Evolutionary conservation across 352 stramenopile genomes (phyloP), one percentile per base, ranked within the genome.

Genomic region (Globisporangium heterothallicum): DNA sequence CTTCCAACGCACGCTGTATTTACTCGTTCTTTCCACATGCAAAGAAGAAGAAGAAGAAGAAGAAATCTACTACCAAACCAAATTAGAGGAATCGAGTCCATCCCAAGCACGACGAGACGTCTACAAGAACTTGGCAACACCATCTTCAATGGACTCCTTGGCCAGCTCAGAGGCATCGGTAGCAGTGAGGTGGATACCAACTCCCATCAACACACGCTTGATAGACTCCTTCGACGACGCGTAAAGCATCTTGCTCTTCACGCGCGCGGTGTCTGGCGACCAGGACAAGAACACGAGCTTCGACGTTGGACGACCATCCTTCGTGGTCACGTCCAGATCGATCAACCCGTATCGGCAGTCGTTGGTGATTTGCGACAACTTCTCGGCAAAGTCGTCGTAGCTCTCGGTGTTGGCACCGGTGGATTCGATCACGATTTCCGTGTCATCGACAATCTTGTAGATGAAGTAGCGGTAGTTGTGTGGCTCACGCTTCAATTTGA

Each of bases 161-260:
- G 80, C 70, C 29, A 97, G 67, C 70, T 97, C 89, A 44, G 85
- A 88, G n/a, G 78, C 70, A 57, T 97, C 89, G 29, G 89, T 97
- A 47, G 86, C 91, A 63, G 96, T 98, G 52, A 98, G 84, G 70
- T 97, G 87, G 63, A 98, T 98, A 47, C 88, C 91, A 59, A 98
- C 89, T 29, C 94, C 94, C 72, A 91, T 82, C n/a, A 98, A 72
- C 43, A 94, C 88, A 61, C 75, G 78, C 78, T 98, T 98, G 65
- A 98, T 85, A 42, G 88, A 76, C 68, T 98, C 92, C 77, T 98
- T 98, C 24, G 87, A 97, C 18, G 87, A 89, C 50, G 84, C 83
- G 79, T 98, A 98, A 32, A 98, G 58, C 94, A 98, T 98, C 78
- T 98, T 98, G 49, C 76, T 79, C 75, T 96, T 95, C 49, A 98